Evolutionary conservation across 495 filamentous ascomycete species (phyloP).

Genomic region (Coniosporium apollinis): DNA sequence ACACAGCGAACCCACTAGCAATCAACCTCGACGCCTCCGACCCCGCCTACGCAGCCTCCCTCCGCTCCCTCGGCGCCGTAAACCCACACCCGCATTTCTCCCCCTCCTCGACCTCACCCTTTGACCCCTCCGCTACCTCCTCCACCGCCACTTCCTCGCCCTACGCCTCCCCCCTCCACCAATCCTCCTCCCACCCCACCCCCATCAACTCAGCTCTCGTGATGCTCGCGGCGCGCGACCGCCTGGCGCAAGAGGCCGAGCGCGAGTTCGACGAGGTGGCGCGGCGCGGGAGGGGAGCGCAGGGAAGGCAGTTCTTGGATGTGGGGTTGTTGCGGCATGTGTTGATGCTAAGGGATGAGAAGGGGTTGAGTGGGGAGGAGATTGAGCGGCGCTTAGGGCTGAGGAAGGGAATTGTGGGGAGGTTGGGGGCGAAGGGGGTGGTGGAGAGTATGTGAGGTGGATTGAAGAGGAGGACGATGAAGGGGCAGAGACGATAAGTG

Average conservation of each 20-base stretch:
- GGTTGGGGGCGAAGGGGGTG: conserved; percentile 35
- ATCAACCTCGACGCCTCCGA: conserved; percentile 50
- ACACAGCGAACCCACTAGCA: conserved; percentile 24
- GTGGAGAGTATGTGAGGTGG: conserved; percentile 18
- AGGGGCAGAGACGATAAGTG: too few relatives aligned
- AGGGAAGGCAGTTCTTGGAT: conserved; percentile 43
- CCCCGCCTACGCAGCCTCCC: conserved; percentile 43
- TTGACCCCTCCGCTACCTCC: conserved; percentile 7
- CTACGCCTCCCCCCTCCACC: conserved; percentile 2
- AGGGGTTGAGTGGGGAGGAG: conserved; percentile 29
- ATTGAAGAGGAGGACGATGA: too few relatives aligned
- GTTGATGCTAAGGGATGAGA: conserved; percentile 41
- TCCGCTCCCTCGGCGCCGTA: conserved; percentile 47
- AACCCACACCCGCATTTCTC: conserved; percentile 42
- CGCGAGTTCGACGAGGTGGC: conserved; percentile 35
- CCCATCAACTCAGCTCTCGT: conserved; percentile 34
- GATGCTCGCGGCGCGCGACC: conserved; percentile 35
- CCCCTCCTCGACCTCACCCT: conserved; percentile 26
- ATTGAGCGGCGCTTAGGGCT: conserved; percentile 46
- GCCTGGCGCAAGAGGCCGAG: conserved; percentile 40
- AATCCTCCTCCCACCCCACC: conserved; percentile 1
- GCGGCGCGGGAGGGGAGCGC: conserved; percentile 21
- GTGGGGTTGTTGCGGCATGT: conserved; percentile 41
- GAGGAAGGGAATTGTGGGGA: conserved; percentile 37
- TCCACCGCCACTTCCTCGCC: conserved; percentile 9